These are phyloP conservation scores for Pinus tabuliformis DNA, from an alignment of 75 land plant genomes.

Conservation along the genomic window DNA sequence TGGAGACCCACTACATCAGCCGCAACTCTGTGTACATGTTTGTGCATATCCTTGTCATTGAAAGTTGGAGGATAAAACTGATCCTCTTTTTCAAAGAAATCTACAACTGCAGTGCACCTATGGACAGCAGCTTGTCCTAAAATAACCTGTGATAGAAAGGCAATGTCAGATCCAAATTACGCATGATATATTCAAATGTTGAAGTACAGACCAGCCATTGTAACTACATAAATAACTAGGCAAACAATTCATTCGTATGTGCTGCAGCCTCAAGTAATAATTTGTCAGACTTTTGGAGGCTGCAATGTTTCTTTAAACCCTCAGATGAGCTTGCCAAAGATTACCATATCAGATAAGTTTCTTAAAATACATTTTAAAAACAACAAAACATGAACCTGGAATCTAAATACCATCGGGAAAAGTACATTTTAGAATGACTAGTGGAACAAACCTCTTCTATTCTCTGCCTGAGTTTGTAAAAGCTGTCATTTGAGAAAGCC, in stretches of 20 bases:
- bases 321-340: not conserved
- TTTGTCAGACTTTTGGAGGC: not conserved
- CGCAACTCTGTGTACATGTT: conserved; percentile 59
- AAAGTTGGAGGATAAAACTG: conserved; percentile 71
- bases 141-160: conserved; percentile 46
- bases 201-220: not conserved
- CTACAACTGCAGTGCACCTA: conserved; percentile 70
- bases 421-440: not conserved
- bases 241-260: not conserved
- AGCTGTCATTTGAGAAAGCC: conserved; percentile 57
- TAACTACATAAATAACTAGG: not conserved
- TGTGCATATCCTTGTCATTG: conserved; percentile 51
- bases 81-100: conserved; percentile 62
- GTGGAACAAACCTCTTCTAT: conserved; percentile 65
- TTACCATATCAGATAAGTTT: not conserved
- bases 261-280: not conserved
- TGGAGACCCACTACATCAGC: conserved; percentile 43
- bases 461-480: conserved; percentile 51
- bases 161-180: not conserved
- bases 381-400: not conserved
- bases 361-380: not conserved
- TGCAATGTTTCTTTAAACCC: not conserved
- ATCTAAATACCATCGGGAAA: not conserved
- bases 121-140: conserved; percentile 70
- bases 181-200: not conserved